phyloP scores from a whole-genome alignment of 2,329 filamentous ascomycete species.

The Epichloe gansuensis region DNA sequence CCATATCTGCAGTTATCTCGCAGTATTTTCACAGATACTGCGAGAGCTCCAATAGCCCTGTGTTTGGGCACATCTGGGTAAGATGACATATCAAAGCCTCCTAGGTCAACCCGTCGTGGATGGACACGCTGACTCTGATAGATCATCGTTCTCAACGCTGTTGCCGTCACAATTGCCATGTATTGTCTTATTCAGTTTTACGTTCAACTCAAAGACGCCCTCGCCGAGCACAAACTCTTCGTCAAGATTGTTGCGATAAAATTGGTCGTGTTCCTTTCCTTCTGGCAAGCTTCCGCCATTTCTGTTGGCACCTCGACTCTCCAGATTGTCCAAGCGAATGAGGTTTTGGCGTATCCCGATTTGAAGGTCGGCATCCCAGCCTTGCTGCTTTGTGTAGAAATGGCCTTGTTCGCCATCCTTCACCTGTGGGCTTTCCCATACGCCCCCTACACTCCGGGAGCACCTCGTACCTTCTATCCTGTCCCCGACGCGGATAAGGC shows the following conservation, averaged over 20 bases:
- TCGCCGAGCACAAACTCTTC: slow-evolving; percentile 58
- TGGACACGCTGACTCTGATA: slow-evolving; percentile 16
- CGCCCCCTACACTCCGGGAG: slow-evolving; percentile 45
- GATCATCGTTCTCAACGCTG: slow-evolving; percentile 54
- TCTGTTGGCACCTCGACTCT: slow-evolving; percentile 43
- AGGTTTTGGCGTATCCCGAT: slow-evolving; percentile 56
- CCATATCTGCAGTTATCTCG: slow-evolving; percentile 60
- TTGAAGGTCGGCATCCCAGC: slow-evolving; percentile 71
- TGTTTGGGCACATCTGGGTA: slow-evolving; percentile 79
- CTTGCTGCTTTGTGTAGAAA: slow-evolving; percentile 68
- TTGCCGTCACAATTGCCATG: slow-evolving; percentile 72
- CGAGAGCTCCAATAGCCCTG: slow-evolving; percentile 61
- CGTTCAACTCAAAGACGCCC: slow-evolving; percentile 55
- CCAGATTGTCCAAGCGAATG: slow-evolving; percentile 47
- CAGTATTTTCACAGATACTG: slow-evolving; percentile 62
- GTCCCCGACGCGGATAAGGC: slow-evolving; percentile 27
- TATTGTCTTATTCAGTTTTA: slow-evolving; percentile 85
- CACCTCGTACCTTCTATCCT: slow-evolving; percentile 35
- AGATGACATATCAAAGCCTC: slow-evolving; percentile 9
- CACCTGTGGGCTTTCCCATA: slow-evolving; percentile 78
- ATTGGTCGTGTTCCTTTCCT: slow-evolving; percentile 80
- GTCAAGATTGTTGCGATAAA: slow-evolving; percentile 80
- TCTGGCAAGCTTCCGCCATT: slow-evolving; percentile 59
- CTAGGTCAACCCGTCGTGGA: neutral
- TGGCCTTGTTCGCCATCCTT: slow-evolving; percentile 66